These are phyloP conservation scores for Lentinula novae-zelandiae DNA, from an alignment of 1,284 basidiomycete genomes.

Conservation along the genomic window DNA sequence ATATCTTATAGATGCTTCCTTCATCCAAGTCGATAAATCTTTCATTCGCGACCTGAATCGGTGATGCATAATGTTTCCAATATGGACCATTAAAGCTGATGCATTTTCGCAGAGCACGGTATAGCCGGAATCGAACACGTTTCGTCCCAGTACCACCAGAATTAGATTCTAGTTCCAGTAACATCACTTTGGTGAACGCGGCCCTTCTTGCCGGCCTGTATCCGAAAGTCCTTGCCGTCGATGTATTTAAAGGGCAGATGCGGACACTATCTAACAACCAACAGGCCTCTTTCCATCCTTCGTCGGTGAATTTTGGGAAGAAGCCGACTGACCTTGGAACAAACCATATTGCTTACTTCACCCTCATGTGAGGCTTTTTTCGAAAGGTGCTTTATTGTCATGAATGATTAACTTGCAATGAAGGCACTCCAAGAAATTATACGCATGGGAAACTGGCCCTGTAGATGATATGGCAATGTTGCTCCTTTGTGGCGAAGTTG, in stretches of 20 bases:
- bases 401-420: slow-evolving; percentile 13
- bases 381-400: slow-evolving; percentile 4
- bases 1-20: slow-evolving; percentile 84
- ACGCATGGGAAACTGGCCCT: slow-evolving; percentile 96
- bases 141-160: slow-evolving; percentile 78
- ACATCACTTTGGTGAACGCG: slow-evolving; percentile 69
- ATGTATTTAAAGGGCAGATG: slow-evolving; percentile 51
- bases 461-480: slow-evolving; percentile 83
- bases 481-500: slow-evolving; percentile 88
- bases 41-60: slow-evolving; percentile 73
- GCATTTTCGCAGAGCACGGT: slow-evolving; percentile 58
- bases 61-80: slow-evolving; percentile 32
- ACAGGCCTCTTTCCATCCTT: slow-evolving; percentile 83
- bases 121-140: slow-evolving; percentile 67
- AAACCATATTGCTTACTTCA: slow-evolving; percentile 84
- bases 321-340: slow-evolving; percentile 69
- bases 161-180: slow-evolving; percentile 68
- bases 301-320: slow-evolving; percentile 81
- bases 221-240: slow-evolving; percentile 84
- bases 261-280: slow-evolving; percentile 90
- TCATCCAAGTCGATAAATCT: slow-evolving; percentile 69
- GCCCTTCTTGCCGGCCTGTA: slow-evolving; percentile 88
- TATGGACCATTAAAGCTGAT: slow-evolving; percentile 3
- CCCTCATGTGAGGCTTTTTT: slow-evolving; percentile 64
- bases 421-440: slow-evolving; percentile 90